These are phyloP conservation scores for Peronospora farinosa DNA, from an alignment of 352 stramenopile species.

Conservation along the genomic window DNA sequence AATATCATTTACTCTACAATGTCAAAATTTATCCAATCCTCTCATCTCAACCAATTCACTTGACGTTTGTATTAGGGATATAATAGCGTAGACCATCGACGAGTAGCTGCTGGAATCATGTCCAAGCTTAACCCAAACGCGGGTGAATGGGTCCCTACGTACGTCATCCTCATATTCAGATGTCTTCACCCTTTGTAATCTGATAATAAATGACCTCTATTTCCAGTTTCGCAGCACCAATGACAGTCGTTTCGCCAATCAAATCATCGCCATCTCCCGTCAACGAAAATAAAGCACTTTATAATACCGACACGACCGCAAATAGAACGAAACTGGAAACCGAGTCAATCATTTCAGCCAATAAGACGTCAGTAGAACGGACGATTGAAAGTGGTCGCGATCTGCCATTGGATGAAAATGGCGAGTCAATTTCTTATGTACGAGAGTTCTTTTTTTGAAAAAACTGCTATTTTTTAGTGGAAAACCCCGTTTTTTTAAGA, in stretches of 20 bases:
- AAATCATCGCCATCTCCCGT: constrained; percentile 16
- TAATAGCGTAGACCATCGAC: neutral
- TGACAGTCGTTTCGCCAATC: constrained; percentile 15
- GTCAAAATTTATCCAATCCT: neutral
- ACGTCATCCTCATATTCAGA: neutral
- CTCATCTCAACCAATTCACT: neutral
- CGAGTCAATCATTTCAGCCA: neutral
- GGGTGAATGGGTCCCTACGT: constrained; percentile 79
- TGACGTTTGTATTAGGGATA: neutral
- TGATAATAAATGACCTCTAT: neutral
- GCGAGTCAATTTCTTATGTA: constrained; percentile 33
- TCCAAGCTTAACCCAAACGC: constrained; percentile 75
- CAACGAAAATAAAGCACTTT: constrained; percentile 6
- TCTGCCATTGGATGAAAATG: constrained; percentile 21
- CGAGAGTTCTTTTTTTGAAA: neutral
- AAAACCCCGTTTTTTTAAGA: neutral
- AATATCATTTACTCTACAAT: neutral
- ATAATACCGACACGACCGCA: neutral
- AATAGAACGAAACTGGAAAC: constrained; percentile 7
- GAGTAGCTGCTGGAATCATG: constrained; percentile 7
- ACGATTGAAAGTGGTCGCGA: constrained; percentile 14
- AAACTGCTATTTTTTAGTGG: neutral
- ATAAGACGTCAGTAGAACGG: constrained; percentile 17
- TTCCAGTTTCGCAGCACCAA: constrained; percentile 6
- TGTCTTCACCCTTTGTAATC: neutral